phyloP scores from a whole-genome alignment of 2,329 filamentous ascomycete species.

The Alternaria sp. region DNA sequence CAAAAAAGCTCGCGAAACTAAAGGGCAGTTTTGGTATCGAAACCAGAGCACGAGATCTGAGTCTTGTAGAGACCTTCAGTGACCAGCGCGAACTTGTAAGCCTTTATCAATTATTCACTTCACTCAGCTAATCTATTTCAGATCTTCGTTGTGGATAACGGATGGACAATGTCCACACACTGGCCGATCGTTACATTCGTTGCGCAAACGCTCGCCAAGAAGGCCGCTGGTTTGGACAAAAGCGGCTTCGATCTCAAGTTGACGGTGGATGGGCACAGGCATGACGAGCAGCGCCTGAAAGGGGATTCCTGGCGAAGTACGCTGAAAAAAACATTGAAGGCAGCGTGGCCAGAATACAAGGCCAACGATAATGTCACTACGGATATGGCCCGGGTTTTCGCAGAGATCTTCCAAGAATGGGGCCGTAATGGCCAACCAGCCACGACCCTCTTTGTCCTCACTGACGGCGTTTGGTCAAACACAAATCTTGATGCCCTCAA shows the following conservation, averaged over 20 bases:
- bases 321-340: neutral
- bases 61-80: neutral
- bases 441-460: neutral
- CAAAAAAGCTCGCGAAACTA: rapidly evolving
- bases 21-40: neutral
- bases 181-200: slow-evolving; percentile 30
- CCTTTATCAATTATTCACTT: rapidly evolving
- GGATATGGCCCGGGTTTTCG: neutral
- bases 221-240: slow-evolving; percentile 26
- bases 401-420: neutral
- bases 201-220: slow-evolving; percentile 25
- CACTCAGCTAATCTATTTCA: neutral
- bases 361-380: neutral
- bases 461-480: neutral
- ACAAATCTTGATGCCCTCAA: rapidly evolving
- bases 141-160: neutral
- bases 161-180: slow-evolving; percentile 18
- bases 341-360: neutral
- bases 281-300: neutral
- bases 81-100: neutral
- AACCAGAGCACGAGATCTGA: neutral
- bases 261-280: slow-evolving; percentile 10
- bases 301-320: neutral
- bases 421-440: rapidly evolving
- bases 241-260: slow-evolving; percentile 29